Evolutionary conservation across 2,329 filamentous ascomycete genomes (phyloP), one percentile per base, ranked within the genome.

Genomic region (Aspergillus spinulosporus): DNA sequence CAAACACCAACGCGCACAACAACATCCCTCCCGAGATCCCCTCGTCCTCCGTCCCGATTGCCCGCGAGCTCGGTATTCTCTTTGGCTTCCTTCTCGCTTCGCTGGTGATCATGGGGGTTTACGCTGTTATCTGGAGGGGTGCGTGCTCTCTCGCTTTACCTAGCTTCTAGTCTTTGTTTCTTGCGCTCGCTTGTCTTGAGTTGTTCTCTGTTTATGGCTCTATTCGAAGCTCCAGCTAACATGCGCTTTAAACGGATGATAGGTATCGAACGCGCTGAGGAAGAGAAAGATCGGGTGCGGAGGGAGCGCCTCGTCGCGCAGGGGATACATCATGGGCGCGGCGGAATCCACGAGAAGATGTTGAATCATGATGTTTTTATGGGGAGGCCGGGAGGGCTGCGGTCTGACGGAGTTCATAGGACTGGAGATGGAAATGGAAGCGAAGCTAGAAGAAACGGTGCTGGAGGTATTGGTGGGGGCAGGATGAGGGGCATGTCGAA

Each of bases 1-100:
- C 7, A 7, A 45, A 49, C 36, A 5, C 39, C 15, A 54, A 14
- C 8, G 34, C 37, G 39, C 5, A 42, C 4, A 36, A 53, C 26
- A 63, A 62, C 37, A 59, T 65, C 31, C 67, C 68, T 7, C 66
- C 67, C 2, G 68, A 64, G 50, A 68, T 66, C 5, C 63, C 67
- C n/a, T 66, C 68, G 49, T 64, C 68, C 9, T 65, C 67, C 50
- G 58, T 64, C 44, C 69, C 71, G 4, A 63, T 75, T 8, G 62
- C 58, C 21, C 68, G 68, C 32, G 74, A 76, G 61, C 61, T 76
- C 15, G 73, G 73, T 28, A 67, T 75, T 29, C 69, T 75, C 61
- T 73, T 75, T 58, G 74, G 65, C 14, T 76, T 76, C 53, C 62
- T 75, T 1, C 63, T 52, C 21, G 66, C 68, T 3, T 72, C 64